Percentiles rank a stretch among this genome's conserved stretches.
Evolutionary conservation across 805 yeast species (phyloP).

Genomic region (Candida michaelii): DNA sequence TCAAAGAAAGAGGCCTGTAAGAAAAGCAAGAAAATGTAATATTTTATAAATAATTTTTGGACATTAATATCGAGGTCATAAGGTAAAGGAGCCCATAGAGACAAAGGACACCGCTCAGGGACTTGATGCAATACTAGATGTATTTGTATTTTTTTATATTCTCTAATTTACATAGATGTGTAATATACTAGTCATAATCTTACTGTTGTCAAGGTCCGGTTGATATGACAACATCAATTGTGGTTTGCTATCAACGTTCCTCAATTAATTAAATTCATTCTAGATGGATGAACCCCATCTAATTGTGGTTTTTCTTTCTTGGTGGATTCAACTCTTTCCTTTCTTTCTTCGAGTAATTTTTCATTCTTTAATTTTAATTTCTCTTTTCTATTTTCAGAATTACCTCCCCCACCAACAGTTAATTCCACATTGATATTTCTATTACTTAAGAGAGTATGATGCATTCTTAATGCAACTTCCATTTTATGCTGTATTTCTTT

Average conservation of each 20-base stretch:
- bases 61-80: background rate
- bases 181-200: conserved; percentile 3
- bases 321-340: conserved; percentile 46
- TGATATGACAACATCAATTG: background rate
- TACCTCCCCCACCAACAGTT: conserved; percentile 98
- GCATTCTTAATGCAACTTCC: conserved; percentile 82
- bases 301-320: conserved; percentile 10
- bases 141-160: conserved; percentile 2
- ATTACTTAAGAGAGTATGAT: conserved; percentile 66
- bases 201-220: background rate
- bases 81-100: background rate
- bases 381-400: conserved; percentile 59
- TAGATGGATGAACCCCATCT: conserved; percentile 60
- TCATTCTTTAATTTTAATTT: conserved; percentile 81
- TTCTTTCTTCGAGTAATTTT: conserved; percentile 69
- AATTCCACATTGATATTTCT: conserved; percentile 92
- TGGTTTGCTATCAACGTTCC: background rate
- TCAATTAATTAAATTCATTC: conserved; percentile 49
- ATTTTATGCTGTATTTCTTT: conserved; percentile 71
- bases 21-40: conserved; percentile 39
- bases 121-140: conserved; percentile 6
- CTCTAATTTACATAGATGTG: conserved; percentile 7
- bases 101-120: no score
- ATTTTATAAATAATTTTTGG: conserved; percentile 27
- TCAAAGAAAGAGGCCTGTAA: conserved; percentile 27